Conservation (phyloP, 306 rosid genomes). For the Begonia fuchsioides region DNA sequence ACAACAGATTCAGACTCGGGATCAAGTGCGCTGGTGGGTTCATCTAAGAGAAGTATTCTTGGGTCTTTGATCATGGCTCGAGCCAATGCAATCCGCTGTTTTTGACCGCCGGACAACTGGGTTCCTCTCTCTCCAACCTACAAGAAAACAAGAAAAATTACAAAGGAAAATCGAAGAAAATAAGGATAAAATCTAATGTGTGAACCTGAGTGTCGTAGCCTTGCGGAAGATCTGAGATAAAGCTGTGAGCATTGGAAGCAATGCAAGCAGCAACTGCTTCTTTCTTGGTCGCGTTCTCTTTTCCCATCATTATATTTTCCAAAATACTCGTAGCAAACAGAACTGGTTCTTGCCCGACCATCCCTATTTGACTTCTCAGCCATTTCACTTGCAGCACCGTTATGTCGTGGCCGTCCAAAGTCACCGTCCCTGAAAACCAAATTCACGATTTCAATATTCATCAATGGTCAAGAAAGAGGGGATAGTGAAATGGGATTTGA, state of each 20-base stretch:
- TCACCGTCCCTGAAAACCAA: slow-evolving; percentile 32
- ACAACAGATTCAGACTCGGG: slow-evolving; percentile 65
- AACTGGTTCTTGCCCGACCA: slow-evolving; percentile 83
- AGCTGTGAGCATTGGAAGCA: slow-evolving; percentile 68
- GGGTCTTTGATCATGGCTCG: slow-evolving; percentile 84
- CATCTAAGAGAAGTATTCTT: slow-evolving; percentile 67
- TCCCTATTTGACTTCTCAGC: slow-evolving; percentile 80
- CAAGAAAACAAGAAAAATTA: background rate
- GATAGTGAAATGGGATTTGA: background rate
- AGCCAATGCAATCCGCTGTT: slow-evolving; percentile 81
- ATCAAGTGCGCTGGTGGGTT: slow-evolving; percentile 91
- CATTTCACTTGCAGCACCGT: slow-evolving; percentile 66
- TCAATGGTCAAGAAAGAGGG: background rate
- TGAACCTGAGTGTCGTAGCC: slow-evolving; percentile 77
- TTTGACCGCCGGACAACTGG: slow-evolving; percentile 88
- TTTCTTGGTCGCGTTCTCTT: slow-evolving; percentile 52
- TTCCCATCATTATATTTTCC: slow-evolving; percentile 90
- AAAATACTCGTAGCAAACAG: slow-evolving; percentile 69
- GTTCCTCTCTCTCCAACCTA: slow-evolving; percentile 84
- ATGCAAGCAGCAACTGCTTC: slow-evolving; percentile 76
- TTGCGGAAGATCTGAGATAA: slow-evolving; percentile 60
- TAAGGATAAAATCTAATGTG: background rate
- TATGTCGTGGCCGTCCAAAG: slow-evolving; percentile 70
- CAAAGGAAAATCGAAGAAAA: slow-evolving; percentile 3
- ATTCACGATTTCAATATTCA: background rate